phyloP scores from a whole-genome alignment of 1,284 basidiomycete species.

The Exsudoporus floridanus region DNA sequence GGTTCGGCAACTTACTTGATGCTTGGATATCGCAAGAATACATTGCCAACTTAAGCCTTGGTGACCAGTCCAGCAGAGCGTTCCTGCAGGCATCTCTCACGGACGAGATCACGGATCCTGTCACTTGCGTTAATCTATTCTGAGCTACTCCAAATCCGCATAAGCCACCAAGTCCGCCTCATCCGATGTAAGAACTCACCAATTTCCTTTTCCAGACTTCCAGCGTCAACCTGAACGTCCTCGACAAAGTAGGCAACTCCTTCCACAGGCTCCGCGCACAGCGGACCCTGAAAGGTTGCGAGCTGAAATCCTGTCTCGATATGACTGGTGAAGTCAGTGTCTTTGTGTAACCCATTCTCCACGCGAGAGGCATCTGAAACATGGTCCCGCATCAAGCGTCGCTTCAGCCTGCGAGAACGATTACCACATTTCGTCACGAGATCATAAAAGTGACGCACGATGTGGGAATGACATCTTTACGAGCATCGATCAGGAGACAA shows the following conservation, averaged over 20 bases:
- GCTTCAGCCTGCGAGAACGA: slow-evolving; percentile 44
- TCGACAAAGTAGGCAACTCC: slow-evolving; percentile 94
- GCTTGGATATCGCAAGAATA: slow-evolving; percentile 99
- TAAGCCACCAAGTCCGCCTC: slow-evolving; percentile 11
- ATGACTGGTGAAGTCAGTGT: slow-evolving; percentile 71
- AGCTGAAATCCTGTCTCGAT: slow-evolving; percentile 96
- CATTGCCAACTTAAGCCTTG: slow-evolving; percentile 96
- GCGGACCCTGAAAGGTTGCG: slow-evolving; percentile 89
- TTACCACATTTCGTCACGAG: slow-evolving; percentile 13
- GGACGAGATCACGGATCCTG: slow-evolving; percentile 86
- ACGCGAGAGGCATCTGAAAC: slow-evolving; percentile 30
- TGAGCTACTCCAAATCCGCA: slow-evolving; percentile 46
- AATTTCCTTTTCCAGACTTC: slow-evolving; percentile 62
- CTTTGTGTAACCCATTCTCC: slow-evolving; percentile 34
- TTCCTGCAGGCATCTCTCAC: slow-evolving; percentile 88
- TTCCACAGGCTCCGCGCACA: slow-evolving; percentile 94
- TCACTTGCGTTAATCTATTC: slow-evolving; percentile 72
- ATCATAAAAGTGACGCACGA: slow-evolving; percentile 49
- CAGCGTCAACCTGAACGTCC: slow-evolving; percentile 61
- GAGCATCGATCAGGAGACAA: slow-evolving; percentile 81
- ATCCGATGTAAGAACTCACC: slow-evolving; percentile 41
- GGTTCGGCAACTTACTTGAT: slow-evolving; percentile 65
- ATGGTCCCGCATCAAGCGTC: slow-evolving; percentile 45
- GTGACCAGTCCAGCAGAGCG: slow-evolving; percentile 95
- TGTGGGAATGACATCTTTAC: slow-evolving; percentile 42